Conservation (phyloP, 257 asterid genomes). For the Haberlea rhodopensis region DNA sequence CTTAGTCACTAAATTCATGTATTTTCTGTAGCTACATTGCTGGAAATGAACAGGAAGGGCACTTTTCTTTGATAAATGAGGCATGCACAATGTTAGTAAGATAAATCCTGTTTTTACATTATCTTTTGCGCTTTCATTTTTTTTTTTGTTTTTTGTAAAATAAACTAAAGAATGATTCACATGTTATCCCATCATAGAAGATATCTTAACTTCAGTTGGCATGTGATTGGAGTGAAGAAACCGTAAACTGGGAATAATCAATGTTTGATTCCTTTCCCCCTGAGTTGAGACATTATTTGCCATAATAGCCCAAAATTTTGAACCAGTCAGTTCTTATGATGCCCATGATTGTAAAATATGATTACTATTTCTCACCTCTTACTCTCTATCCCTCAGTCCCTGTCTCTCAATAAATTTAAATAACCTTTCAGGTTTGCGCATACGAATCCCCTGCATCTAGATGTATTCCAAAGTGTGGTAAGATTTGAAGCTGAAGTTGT, state of each 20-base stretch:
- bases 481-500: slow-evolving; percentile 93
- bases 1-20: slow-evolving; percentile 27
- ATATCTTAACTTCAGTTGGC: neutral
- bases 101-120: slow-evolving; percentile 14
- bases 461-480: slow-evolving; percentile 89
- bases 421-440: slow-evolving; percentile 80
- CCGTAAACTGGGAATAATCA: neutral
- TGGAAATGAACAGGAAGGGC: slow-evolving; percentile 89
- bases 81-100: slow-evolving; percentile 95
- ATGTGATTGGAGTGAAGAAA: neutral
- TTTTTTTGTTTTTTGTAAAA: neutral
- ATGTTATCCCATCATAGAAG: neutral
- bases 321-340: neutral
- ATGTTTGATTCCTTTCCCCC: neutral
- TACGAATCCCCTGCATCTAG: slow-evolving; percentile 92
- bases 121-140: neutral
- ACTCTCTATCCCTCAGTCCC: neutral
- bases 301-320: neutral
- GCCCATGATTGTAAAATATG: neutral
- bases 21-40: slow-evolving; percentile 70
- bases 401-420: slow-evolving; percentile 15
- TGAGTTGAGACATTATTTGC: slow-evolving; percentile 9
- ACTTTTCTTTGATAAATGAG: slow-evolving; percentile 86
- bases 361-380: slow-evolving; percentile 3
- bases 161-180: slow-evolving; percentile 10